These are phyloP conservation scores for Bruguiera parviflora DNA, from an alignment of 345 rosid species.

Conservation along the genomic window DNA sequence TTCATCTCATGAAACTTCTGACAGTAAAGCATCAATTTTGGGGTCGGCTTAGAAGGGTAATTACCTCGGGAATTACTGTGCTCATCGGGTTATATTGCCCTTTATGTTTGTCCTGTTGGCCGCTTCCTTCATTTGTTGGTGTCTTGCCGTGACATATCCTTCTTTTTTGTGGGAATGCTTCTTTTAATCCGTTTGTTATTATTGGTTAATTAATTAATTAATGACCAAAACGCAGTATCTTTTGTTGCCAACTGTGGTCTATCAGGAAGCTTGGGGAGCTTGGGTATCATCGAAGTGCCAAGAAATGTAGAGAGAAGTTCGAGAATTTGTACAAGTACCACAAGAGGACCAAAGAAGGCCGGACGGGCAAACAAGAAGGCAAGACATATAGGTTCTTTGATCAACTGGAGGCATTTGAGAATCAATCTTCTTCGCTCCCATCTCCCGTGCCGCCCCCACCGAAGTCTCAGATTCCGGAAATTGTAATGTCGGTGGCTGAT, in stretches of 20 bases:
- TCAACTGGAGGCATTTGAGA: not conserved
- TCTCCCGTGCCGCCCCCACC: not conserved
- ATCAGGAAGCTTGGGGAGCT: not conserved
- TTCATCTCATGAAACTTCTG: not conserved
- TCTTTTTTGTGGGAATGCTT: not conserved
- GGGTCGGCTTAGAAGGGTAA: not conserved
- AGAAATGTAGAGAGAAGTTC: conserved; percentile 2
- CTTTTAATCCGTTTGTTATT: conserved; percentile 9
- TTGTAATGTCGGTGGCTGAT: conserved; percentile 19
- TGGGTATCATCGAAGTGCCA: conserved; percentile 2
- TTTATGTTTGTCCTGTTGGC: conserved; percentile 3
- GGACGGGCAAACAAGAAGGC: not conserved
- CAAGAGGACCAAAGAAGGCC: not conserved
- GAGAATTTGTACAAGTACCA: conserved; percentile 1
- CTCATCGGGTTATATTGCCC: not conserved
- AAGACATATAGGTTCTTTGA: conserved; percentile 1
- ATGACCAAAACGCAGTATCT: not conserved
- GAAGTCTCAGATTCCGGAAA: not conserved
- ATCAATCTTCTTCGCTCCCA: not conserved
- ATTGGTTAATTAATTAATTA: not conserved
- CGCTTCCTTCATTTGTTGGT: not conserved
- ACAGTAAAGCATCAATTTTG: not conserved
- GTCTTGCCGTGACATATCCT: not conserved
- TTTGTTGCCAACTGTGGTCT: not conserved
- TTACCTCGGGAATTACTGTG: not conserved